Evolutionary conservation across 2,329 filamentous ascomycete genomes (phyloP).

Genomic region (Fusarium nodosum): DNA sequence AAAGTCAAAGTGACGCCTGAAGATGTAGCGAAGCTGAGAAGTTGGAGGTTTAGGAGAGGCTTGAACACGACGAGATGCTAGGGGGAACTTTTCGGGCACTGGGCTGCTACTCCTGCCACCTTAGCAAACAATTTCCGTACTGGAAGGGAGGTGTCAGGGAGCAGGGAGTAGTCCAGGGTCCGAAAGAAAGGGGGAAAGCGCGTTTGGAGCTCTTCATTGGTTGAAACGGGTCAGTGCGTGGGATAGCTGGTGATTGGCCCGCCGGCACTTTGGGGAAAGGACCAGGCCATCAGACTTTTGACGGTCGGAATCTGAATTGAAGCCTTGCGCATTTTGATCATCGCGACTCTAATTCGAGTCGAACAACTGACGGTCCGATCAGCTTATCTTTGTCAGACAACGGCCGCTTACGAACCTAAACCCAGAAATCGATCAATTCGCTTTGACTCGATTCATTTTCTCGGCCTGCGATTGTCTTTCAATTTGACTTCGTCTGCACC

Average conservation of each 20-base stretch:
- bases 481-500: slow-evolving; percentile 23
- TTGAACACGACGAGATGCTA: slow-evolving; percentile 48
- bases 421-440: background rate
- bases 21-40: slow-evolving; percentile 47
- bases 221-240: slow-evolving; percentile 47
- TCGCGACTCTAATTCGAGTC: slow-evolving; percentile 37
- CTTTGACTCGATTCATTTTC: background rate
- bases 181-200: slow-evolving; percentile 60
- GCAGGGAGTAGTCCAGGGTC: slow-evolving; percentile 54
- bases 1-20: slow-evolving; percentile 46
- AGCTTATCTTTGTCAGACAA: slow-evolving; percentile 13
- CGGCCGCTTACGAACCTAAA: slow-evolving; percentile 22
- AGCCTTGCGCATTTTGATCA: slow-evolving; percentile 46
- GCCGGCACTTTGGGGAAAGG: slow-evolving; percentile 46
- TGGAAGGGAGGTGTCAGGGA: slow-evolving; percentile 53
- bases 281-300: slow-evolving; percentile 52
- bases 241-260: slow-evolving; percentile 53
- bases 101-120: slow-evolving; percentile 55
- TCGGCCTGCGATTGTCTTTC: background rate
- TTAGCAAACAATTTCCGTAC: slow-evolving; percentile 65
- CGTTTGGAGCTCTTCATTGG: slow-evolving; percentile 53
- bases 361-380: slow-evolving; percentile 30
- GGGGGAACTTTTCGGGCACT: slow-evolving; percentile 59
- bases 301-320: slow-evolving; percentile 41
- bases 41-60: slow-evolving; percentile 50